Evolutionary conservation across 345 rosid genomes (phyloP).

Genomic region (Lepidium africanum): DNA sequence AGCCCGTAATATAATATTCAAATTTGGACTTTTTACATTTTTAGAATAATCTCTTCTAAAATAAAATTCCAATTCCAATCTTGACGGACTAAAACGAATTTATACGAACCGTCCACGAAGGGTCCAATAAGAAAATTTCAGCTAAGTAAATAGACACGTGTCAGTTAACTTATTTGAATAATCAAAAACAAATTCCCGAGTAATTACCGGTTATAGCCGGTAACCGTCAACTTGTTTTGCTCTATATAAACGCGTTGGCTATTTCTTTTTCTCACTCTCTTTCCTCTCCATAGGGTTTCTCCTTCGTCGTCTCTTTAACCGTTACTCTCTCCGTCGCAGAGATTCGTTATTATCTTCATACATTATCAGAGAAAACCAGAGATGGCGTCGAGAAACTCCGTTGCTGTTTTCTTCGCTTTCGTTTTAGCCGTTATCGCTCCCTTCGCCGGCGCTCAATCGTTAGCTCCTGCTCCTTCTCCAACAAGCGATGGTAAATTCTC

Average conservation of each 20-base stretch:
- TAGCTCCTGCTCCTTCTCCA: slow-evolving; percentile 53
- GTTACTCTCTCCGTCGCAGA: background rate
- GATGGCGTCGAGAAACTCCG: slow-evolving; percentile 25
- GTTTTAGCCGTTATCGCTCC: slow-evolving; percentile 27
- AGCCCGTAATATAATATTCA: no score
- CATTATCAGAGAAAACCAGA: background rate
- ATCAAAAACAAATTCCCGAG: background rate
- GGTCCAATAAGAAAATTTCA: background rate
- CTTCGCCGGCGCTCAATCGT: slow-evolving; percentile 28
- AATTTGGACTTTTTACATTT: no score
- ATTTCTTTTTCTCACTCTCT: no score
- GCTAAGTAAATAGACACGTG: background rate
- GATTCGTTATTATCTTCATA: background rate
- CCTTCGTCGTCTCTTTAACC: background rate
- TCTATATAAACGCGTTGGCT: background rate
- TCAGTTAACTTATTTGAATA: background rate
- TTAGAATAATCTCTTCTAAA: no score
- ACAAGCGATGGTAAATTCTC: slow-evolving; percentile 45
- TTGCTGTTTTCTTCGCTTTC: slow-evolving; percentile 14
- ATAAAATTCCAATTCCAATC: no score
- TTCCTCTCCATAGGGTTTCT: no score
- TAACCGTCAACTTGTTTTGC: background rate
- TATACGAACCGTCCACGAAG: background rate
- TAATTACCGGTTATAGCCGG: background rate
- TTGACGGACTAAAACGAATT: background rate